Conservation (phyloP, 1,284 basidiomycete genomes). For the Cryptococcus sp. region DNA sequence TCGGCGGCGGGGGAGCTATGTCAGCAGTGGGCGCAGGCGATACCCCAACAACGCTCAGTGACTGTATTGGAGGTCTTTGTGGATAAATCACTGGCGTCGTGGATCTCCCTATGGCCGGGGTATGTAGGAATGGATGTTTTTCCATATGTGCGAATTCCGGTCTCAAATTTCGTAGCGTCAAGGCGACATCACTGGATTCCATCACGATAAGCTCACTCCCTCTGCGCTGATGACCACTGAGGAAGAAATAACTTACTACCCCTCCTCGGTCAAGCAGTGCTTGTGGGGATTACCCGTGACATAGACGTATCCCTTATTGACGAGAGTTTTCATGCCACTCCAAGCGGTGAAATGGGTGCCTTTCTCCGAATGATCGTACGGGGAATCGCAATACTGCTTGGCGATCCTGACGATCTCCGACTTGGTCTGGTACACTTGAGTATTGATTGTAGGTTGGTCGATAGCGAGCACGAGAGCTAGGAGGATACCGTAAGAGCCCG, state of each 20-base stretch:
- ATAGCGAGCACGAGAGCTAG: conserved; percentile 43
- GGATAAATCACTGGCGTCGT: neutral
- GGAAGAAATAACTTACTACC: conserved; percentile 39
- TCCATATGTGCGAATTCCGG: conserved; percentile 37
- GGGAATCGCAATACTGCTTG: conserved; percentile 41
- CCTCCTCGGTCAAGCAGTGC: conserved; percentile 48
- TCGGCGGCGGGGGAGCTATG: neutral
- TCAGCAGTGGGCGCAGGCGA: neutral
- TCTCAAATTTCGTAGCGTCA: conserved; percentile 31
- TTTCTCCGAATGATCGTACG: conserved; percentile 45
- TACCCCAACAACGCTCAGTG: neutral
- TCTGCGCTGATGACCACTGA: neutral
- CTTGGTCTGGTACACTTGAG: conserved; percentile 43
- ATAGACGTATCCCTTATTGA: conserved; percentile 46
- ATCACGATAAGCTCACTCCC: neutral
- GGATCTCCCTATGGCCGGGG: conserved; percentile 9
- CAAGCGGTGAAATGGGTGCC: conserved; percentile 49
- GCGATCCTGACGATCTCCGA: conserved; percentile 42
- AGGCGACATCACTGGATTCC: conserved; percentile 38
- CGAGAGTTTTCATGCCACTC: conserved; percentile 49
- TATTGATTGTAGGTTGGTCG: conserved; percentile 32
- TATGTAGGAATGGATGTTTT: conserved; percentile 30
- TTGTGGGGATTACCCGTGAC: conserved; percentile 47
- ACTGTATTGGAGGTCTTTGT: neutral
- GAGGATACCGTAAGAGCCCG: conserved; percentile 50